Base-by-base conservation (phyloP, 2,329 filamentous ascomycete genomes). In the Aspergillus japonicus region DNA sequence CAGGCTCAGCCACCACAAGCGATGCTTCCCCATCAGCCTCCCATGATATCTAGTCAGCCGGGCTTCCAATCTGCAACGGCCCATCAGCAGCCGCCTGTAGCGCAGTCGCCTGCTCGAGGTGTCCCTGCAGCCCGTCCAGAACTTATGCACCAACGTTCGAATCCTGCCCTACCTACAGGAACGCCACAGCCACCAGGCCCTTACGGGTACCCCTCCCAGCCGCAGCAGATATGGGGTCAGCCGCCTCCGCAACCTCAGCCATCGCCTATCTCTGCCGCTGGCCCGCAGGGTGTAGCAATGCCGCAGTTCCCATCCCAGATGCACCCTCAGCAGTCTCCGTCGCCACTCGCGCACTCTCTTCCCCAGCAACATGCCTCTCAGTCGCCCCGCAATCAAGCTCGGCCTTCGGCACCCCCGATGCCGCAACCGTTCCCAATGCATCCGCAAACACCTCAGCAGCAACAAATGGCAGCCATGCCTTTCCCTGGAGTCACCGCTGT, bases 41-140 rank as follows among this genome's bases (percentile, higher is more conserved):
- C 77, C 42, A 77, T 82, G 69, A 78, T 81, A 65, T 66, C 84
- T 75, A 66, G 85, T 79, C 82, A 82, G 62, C 82, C 68, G 62
- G 69, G 85, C 1, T 96, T 92, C 75, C 90, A 90, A 70, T 88
- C 86, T 70, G 83, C 88, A 44, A 86, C 61, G 3, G 57, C 61
- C 24, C 66, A 66, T 56, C 63, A 62, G 24, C 66, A 65, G 48
- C 58, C 63, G 33, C 24, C 62, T 21, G 56, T 92, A 71, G 84
- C 84, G 31, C 89, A 91, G 72, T 88, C 91, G 24, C 87, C 87
- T 24, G 87, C 92, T 74, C 86, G 90, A 76, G 83, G 85, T 71
- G 87, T 89, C 78, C 84, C 85, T 64, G 85, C 87, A 42, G 77
- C 86, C 73, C 77, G 81, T 35, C 78, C 84, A 52, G 82, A 85